phyloP scores from a whole-genome alignment of 768 basidiomycete species.

The Ephemerocybe angulata region DNA sequence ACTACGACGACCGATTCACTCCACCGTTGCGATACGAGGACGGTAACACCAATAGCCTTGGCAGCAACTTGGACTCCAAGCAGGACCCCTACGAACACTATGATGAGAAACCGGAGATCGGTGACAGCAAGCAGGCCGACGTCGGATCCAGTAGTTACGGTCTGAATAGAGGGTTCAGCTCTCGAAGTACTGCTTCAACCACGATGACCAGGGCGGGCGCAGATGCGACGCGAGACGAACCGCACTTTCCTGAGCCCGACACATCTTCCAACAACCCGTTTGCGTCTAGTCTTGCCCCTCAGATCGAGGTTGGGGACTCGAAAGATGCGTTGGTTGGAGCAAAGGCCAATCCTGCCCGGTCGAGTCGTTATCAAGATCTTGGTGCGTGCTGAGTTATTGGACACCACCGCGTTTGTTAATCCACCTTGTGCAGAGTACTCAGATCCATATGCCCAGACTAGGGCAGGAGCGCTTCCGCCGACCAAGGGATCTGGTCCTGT shows the following conservation, averaged over 20 bases:
- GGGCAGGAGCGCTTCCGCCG: conserved; percentile 2
- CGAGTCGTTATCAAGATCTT: conserved; percentile 47
- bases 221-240: background rate
- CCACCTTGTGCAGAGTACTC: conserved; percentile 53
- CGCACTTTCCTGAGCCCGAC: background rate
- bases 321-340: conserved; percentile 44
- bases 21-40: background rate
- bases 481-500: conserved; percentile 29
- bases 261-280: background rate
- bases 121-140: background rate
- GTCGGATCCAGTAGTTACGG: background rate
- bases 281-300: background rate
- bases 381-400: conserved; percentile 35
- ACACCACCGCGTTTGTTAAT: background rate
- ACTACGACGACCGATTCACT: background rate
- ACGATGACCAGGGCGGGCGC: background rate
- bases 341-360: conserved; percentile 37
- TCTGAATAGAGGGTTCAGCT: background rate
- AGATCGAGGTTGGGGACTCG: conserved; percentile 24
- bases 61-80: background rate
- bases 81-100: background rate
- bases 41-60: background rate
- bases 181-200: background rate
- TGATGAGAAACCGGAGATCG: background rate
- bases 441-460: conserved; percentile 40